Base-by-base conservation (phyloP, 192 early-diverging fungal genomes). In the Podila clonocystis region DNA sequence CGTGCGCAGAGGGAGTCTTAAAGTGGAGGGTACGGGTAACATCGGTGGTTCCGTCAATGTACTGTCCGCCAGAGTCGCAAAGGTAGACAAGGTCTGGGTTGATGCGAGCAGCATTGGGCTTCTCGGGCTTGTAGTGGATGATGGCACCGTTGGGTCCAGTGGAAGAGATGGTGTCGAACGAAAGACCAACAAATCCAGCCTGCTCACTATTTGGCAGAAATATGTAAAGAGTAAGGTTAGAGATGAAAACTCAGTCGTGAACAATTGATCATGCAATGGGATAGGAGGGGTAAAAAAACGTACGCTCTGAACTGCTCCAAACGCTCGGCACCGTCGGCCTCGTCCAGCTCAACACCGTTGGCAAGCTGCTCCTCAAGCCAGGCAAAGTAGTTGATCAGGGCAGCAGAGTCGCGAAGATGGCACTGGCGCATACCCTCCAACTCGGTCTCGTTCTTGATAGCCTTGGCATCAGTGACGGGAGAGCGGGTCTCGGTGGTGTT, bases 31-130 rank as follows among this genome's bases (percentile, higher is more conserved):
- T 99, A 62, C 98, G 93, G 5, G 98, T 99, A n/a, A 94, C 91
- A 84, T 99, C 98, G 2, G 97, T 99, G 22, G 97, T 99, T 60
- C 97, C 97, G 67, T 99, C 96, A 70, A 82, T 87, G 89, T 95
- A 99, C 85, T 99, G 98, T 68, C 91, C 98, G 59, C 98, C 98
- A 71, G 95, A 96, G 85, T 99, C 98, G 78, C 94, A 95, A 24
- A 99, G 89, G 70, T 98, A 99, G 77, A 98, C 90, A 66, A 92
- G 79, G 64, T 88, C 87, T 15, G 87, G 74, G 65, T 92, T 87
- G 72, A 99, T 92, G 24, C 87, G 78, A 19, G 91, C 92, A 65
- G 95, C 95, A 13, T 87, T 87, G 28, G 89, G 94, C 73, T 88
- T 91, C 72, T 94, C 89, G 33, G 98, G 97, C 83, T 91, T 92